Base-by-base conservation (phyloP, 441 rosid genomes). In the Aleurites moluccanus region DNA sequence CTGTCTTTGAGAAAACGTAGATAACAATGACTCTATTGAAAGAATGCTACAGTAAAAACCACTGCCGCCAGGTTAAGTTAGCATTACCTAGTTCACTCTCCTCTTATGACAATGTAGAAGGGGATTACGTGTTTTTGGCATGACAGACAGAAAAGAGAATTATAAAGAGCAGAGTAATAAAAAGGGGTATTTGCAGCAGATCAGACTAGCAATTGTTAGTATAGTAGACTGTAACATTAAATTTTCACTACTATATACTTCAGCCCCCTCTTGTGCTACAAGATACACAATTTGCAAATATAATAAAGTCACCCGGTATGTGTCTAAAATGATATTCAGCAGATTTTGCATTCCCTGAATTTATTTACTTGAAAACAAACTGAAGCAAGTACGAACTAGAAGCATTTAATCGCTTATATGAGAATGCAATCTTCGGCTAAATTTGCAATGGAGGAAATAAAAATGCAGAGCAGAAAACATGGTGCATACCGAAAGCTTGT, bases 401-500 rank as follows among this genome's bases (percentile, higher is more conserved):
- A 21, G 21, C n/a, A 67, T 21, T 20, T 16, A 33, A 33, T 69
- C 10, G 35, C 30, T 20, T 3, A 20, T 6, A 20, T 27, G 20
- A 4, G 20, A 62, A 40, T 10, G 1, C 0, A 10, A 72, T 30
- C 21, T 47, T 50, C 20, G n/a, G 45, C n/a, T 10, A 1, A 10
- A 63, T 21, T 30, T 21, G 67, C 49, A 49, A 72, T 7, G 18
- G 8, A 16, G 33, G 1, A 16, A 49, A 63, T 4, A 13, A 49
- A n/a, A 62, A 10, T 1, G 23, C 2, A 23, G 30, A 28, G 0
- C n/a, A 35, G 1, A 18, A 23, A 13, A 45, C 15, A 42, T 18
- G 33, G 30, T 52, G 47, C 78, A 15, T 88, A 88, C 88, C 89
- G 47, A 86, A 86, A 13, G 91, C 87, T 79, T 86, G 88, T 66